Evolutionary conservation across 2,329 filamentous ascomycete genomes (phyloP).

Genomic region (Fulvia fulva): DNA sequence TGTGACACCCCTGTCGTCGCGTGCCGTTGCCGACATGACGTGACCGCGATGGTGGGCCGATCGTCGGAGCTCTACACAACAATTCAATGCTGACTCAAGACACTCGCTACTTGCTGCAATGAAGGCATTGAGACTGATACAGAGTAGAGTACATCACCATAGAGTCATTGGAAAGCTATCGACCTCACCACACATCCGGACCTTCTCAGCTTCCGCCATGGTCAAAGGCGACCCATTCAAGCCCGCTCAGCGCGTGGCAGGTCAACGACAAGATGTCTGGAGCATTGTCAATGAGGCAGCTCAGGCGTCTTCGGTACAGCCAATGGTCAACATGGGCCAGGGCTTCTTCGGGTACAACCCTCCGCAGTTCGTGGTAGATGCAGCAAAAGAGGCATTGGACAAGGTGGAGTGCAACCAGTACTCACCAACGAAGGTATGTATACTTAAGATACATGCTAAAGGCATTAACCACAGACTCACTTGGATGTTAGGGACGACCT

Average conservation of each 20-base stretch:
- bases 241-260: conserved; percentile 53
- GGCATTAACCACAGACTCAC: conserved; percentile 12
- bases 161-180: not conserved
- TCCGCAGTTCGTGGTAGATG: conserved; percentile 82
- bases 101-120: not conserved
- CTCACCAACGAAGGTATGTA: conserved; percentile 73
- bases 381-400: conserved; percentile 84
- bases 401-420: conserved; percentile 98
- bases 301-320: conserved; percentile 59
- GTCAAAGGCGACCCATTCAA: conserved; percentile 40
- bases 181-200: conserved; percentile 4
- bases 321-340: conserved; percentile 67
- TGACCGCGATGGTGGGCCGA: not conserved
- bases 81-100: not conserved
- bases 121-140: not conserved
- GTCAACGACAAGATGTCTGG: conserved; percentile 58
- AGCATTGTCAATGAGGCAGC: conserved; percentile 66
- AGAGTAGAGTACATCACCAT: not conserved
- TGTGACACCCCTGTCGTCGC: not conserved
- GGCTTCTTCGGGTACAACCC: conserved; percentile 92
- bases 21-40: not conserved
- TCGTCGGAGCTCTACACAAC: not conserved
- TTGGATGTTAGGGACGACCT: conserved; percentile 62
- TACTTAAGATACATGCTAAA: not conserved
- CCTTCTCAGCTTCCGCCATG: conserved; percentile 26